Conservation (phyloP, 768 basidiomycete species). For the Leccinum ochraceum region DNA sequence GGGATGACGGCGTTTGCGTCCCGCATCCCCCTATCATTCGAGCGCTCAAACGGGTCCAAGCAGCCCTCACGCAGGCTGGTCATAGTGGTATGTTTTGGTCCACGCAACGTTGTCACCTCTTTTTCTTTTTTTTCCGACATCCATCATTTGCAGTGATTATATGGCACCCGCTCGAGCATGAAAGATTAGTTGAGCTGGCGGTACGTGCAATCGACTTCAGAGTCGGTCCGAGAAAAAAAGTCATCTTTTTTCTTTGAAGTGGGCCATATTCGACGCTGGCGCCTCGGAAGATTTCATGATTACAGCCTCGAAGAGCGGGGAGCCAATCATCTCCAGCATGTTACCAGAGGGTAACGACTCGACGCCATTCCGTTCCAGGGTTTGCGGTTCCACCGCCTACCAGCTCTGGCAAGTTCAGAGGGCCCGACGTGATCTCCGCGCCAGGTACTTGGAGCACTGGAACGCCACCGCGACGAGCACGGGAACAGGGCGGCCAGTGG, state of each 20-base stretch:
- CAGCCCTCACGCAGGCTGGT: slow-evolving; percentile 59
- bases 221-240: background rate
- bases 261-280: slow-evolving; percentile 47
- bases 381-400: slow-evolving; percentile 47
- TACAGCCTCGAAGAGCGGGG: slow-evolving; percentile 43
- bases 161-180: slow-evolving; percentile 61
- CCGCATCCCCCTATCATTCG: slow-evolving; percentile 68
- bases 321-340: slow-evolving; percentile 55
- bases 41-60: slow-evolving; percentile 56
- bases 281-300: slow-evolving; percentile 47
- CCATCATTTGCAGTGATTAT: slow-evolving; percentile 55
- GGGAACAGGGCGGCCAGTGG: slow-evolving; percentile 71
- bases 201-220: slow-evolving; percentile 36
- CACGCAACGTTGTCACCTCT: background rate
- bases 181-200: slow-evolving; percentile 41
- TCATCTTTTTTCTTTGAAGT: slow-evolving; percentile 25
- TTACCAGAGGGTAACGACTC: slow-evolving; percentile 30
- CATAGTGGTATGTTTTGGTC: slow-evolving; percentile 52
- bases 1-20: slow-evolving; percentile 58
- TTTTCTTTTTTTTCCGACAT: background rate
- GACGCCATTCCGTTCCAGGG: slow-evolving; percentile 24
- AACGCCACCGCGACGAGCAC: slow-evolving; percentile 50
- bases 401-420: slow-evolving; percentile 71
- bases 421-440: slow-evolving; percentile 44
- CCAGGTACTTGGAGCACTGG: slow-evolving; percentile 65